Evolutionary conservation across 345 rosid species (phyloP), one percentile per base, ranked within the genome.

Genomic region (Eucalyptus erythrocorys): DNA sequence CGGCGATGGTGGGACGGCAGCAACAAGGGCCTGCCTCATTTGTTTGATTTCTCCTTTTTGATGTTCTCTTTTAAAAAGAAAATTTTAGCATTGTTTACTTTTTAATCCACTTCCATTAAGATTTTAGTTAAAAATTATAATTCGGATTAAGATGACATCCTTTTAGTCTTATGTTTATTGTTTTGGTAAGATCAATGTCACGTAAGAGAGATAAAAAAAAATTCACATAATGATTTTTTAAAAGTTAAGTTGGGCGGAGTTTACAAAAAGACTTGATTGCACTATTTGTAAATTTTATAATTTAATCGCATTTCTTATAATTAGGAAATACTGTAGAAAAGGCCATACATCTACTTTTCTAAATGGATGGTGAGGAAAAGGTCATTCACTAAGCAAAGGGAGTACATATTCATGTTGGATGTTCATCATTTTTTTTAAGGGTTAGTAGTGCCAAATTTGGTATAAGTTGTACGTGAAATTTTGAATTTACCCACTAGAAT

Each of bases 381-480:
- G 26, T 51, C 57, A 21, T 51, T 51, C 57, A 51, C 5, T 21
- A 0, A 51, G 57, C 26, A 51, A 51, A 51, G 10, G 57, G 26
- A 21, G 57, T 26, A 7, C 21, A 51, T 50, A 3, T 50, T 50
- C 1, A 50, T 50, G 3, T 50, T 50, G 4, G 22, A 50, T 51
- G 10, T 51, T 51, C 2, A 21, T 21, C 10, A 51, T 51, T 51
- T 51, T 26, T 8, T 55, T 10, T 4, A 24, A 55, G 1, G 13
- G 30, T 24, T 9, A 24, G 27, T 0, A 1, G 13, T 55, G 2
- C 2, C 1, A 24, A 9, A 1, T 55, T 55, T 1, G 3, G 6
- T 55, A 51, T 51, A 55, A 6, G 3, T 55, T 10, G 24, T 0
- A 55, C 1, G 3, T 24, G 30, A 22, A 55, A 55, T 1, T 24